phyloP scores from a whole-genome alignment of 2,329 filamentous ascomycete genomes.

The Fusarium tricinctum region DNA sequence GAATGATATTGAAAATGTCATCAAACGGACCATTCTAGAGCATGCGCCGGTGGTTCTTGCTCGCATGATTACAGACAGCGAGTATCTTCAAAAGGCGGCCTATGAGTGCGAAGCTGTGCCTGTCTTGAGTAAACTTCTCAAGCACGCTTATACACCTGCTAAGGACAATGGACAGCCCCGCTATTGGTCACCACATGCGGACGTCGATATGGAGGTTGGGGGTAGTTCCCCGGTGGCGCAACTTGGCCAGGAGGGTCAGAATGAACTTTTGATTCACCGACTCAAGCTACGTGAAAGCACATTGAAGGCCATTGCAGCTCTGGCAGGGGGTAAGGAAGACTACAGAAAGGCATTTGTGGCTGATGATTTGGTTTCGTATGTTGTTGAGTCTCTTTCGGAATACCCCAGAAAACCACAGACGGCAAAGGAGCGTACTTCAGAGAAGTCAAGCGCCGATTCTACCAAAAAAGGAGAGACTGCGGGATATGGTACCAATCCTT shows the following conservation, averaged over 20 bases:
- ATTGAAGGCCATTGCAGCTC: conserved; percentile 83
- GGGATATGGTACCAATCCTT: conserved; percentile 79
- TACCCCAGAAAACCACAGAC: conserved; percentile 67
- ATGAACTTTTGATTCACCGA: conserved; percentile 73
- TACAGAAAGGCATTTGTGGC: conserved; percentile 87
- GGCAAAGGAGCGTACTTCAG: conserved; percentile 59
- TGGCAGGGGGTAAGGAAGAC: conserved; percentile 85
- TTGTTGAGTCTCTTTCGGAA: conserved; percentile 81
- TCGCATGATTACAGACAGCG: conserved; percentile 82
- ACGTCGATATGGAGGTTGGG: conserved; percentile 54
- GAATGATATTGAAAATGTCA: conserved; percentile 55
- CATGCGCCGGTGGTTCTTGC: conserved; percentile 82
- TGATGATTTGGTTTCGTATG: conserved; percentile 82
- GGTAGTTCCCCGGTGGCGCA: conserved; percentile 57
- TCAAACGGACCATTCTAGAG: conserved; percentile 68
- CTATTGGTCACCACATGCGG: conserved; percentile 58
- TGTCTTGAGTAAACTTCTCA: conserved; percentile 63
- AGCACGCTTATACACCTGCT: conserved; percentile 65
- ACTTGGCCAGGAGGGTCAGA: conserved; percentile 73
- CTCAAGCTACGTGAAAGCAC: conserved; percentile 82
- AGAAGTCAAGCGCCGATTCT: conserved; percentile 55
- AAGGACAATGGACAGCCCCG: conserved; percentile 50
- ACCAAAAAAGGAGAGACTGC: conserved; percentile 51
- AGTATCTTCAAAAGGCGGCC: conserved; percentile 84
- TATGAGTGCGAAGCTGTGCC: conserved; percentile 72